Base-by-base conservation (phyloP, 345 rosid species). In the Hibiscus tridactylites region DNA sequence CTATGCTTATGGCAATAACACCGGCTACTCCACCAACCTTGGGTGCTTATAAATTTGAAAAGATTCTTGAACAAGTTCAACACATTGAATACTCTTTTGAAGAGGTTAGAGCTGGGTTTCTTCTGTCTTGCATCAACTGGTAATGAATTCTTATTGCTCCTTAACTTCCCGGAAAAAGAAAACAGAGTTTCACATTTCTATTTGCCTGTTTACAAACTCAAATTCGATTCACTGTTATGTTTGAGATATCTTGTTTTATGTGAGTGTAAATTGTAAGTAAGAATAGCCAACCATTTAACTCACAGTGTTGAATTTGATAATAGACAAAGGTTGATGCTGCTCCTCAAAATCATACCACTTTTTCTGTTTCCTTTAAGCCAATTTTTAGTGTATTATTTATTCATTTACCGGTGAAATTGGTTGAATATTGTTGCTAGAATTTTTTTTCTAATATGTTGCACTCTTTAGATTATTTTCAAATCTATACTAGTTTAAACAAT, bases 1-100 rank as follows among this genome's bases (percentile, higher is more conserved):
- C 91, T 24, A 91, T 87, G 97, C 74, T 74, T 66, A 85, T 79
- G 73, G 88, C 86, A 17, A 66, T 49, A 58, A 87, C 93, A 49
- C 91, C 93, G 52, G 78, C 85, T 53, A 81, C 88, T n/a, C 92
- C 89, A 49, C 13, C 61, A 64, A 39, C 33, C 33, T 69, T 56
- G 42, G 64, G 28, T 46, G 13, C 72, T 44, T 72, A 66, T 56
- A 65, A 78, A 39, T 52, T 61, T 6, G 75, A 77, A 73, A 76
- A 28, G 24, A 6, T 16, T 9, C 5, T 56, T 2, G 78, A 76
- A 44, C 60, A 35, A n/a, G 46, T 61, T 19, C 80, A 81, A 68
- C 61, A 49, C 24, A 33, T 63, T 33, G 84, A 82, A 13, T 79
- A 75, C 81, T 87, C 88, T 3, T 84, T 87, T 49, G 87, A 84